Conservation (phyloP, 2,329 filamentous ascomycete genomes). For the Diaporthe ilicicola region DNA sequence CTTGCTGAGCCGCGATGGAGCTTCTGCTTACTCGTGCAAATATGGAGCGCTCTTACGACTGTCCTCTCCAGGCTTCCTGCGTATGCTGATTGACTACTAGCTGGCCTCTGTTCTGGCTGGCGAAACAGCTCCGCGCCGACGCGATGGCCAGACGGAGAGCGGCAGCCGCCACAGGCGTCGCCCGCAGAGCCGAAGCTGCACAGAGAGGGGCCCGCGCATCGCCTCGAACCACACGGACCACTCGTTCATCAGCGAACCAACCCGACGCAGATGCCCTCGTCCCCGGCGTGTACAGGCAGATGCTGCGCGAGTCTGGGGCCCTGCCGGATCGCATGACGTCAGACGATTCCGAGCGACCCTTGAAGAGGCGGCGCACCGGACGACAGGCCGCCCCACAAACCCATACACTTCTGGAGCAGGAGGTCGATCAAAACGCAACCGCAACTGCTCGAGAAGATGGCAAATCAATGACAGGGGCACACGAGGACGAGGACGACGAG, state of each 20-base stretch:
- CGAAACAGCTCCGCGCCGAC: not conserved
- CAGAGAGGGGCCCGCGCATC: conserved; percentile 28
- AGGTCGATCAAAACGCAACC: not conserved
- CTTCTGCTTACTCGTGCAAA: not conserved
- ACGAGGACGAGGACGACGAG: conserved; percentile 44
- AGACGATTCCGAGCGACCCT: conserved; percentile 47
- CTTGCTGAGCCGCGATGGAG: not conserved
- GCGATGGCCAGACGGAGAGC: conserved; percentile 29
- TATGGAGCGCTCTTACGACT: too few relatives aligned
- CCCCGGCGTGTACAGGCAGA: conserved; percentile 55
- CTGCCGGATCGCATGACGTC: conserved; percentile 38
- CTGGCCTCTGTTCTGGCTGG: not conserved
- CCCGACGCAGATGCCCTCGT: conserved; percentile 34
- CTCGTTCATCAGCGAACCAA: conserved; percentile 38
- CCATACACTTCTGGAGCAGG: not conserved
- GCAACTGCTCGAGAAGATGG: not conserved
- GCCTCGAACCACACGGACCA: conserved; percentile 37
- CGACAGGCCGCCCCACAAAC: conserved; percentile 36
- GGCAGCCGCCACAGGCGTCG: conserved; percentile 21
- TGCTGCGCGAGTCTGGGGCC: conserved; percentile 60
- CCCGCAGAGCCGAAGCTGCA: conserved; percentile 27
- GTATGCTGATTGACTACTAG: not conserved
- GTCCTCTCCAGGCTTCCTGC: not conserved
- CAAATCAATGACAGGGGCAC: conserved; percentile 11
- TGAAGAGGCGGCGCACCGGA: conserved; percentile 51